Conservation (phyloP, 164 flowering plant genomes). For the Stephania japonica region DNA sequence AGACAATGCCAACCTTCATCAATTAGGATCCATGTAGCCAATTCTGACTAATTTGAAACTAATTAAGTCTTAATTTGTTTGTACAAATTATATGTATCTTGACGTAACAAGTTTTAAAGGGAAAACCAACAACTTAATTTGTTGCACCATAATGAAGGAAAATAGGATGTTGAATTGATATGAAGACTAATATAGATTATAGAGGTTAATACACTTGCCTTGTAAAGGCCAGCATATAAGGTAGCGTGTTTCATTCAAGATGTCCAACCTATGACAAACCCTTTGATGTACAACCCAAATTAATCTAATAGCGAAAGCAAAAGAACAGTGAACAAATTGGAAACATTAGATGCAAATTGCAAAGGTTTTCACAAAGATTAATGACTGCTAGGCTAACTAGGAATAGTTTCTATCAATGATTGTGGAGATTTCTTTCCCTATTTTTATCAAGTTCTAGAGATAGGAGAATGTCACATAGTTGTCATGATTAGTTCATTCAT, state of each 20-base stretch:
- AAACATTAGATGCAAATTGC: background rate
- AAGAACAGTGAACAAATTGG: background rate
- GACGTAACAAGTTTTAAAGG: background rate
- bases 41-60: too few relatives aligned
- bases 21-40: too few relatives aligned
- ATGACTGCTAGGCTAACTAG: background rate
- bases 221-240: background rate
- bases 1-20: too few relatives aligned
- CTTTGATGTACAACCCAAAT: background rate
- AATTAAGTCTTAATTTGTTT: too few relatives aligned
- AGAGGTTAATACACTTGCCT: background rate
- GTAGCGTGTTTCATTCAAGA: background rate
- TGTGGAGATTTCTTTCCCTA: background rate
- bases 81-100: too few relatives aligned
- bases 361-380: background rate
- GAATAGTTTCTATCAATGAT: background rate
- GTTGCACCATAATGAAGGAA: background rate
- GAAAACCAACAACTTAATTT: background rate
- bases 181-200: background rate
- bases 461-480: too few relatives aligned
- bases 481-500: too few relatives aligned
- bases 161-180: background rate
- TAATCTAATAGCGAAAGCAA: background rate
- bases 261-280: background rate
- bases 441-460: too few relatives aligned